These are phyloP conservation scores for Avena eriantha DNA, from an alignment of 176 grass and related monocot genomes.

Conservation along the genomic window DNA sequence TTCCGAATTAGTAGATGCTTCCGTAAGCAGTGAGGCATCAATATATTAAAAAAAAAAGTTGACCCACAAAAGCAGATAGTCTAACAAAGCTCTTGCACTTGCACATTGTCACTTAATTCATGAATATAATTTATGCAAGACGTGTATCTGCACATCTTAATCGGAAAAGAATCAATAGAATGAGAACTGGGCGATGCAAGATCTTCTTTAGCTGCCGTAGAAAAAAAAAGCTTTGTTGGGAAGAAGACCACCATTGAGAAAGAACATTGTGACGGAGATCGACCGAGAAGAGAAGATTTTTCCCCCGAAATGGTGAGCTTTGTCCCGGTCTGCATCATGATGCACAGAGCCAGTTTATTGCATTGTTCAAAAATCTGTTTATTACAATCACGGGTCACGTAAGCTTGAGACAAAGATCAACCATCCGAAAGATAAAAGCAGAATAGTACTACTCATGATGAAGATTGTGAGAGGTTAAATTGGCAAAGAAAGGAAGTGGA, in stretches of 20 bases:
- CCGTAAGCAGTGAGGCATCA: not conserved
- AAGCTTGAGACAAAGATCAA: too few relatives aligned
- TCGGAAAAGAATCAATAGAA: not conserved
- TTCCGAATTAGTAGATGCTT: too few relatives aligned
- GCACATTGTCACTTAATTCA: not conserved
- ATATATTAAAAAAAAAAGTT: not conserved
- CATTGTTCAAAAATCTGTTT: too few relatives aligned
- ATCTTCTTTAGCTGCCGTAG: not conserved
- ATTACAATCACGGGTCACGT: too few relatives aligned
- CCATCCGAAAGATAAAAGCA: too few relatives aligned
- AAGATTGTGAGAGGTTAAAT: not conserved
- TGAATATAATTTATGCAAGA: not conserved
- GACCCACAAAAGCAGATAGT: not conserved
- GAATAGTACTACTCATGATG: not conserved
- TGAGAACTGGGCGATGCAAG: not conserved
- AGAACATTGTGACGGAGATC: too few relatives aligned
- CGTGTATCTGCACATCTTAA: not conserved
- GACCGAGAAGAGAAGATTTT: too few relatives aligned
- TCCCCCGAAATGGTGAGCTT: too few relatives aligned
- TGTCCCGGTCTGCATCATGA: too few relatives aligned
- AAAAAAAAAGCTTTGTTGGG: not conserved
- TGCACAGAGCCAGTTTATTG: too few relatives aligned
- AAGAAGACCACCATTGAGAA: not conserved
- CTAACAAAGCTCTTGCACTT: not conserved
- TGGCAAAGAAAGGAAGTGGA: not conserved